Base-by-base conservation (phyloP, 164 flowering plant species). In the Umbellularia californica region DNA sequence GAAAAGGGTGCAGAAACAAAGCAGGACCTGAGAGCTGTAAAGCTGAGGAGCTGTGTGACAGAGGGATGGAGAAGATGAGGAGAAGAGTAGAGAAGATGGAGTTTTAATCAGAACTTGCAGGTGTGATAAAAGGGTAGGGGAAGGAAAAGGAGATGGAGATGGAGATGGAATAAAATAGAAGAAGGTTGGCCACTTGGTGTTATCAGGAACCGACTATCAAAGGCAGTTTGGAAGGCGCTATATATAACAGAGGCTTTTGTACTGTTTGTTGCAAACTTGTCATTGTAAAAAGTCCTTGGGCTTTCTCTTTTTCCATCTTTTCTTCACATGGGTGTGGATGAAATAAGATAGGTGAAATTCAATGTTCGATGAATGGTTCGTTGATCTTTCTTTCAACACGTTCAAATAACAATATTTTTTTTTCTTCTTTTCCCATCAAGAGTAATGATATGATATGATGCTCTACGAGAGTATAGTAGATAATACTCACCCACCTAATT, bases 161-260 rank as follows among this genome's bases (percentile, higher is more conserved):
- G 28, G 74, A 80, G n/a, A 77, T 82, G 76, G 79, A 79, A 79
- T 55, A 79, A 77, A 20, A 79, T 55, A 79, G 76, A 20, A 27
- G 4, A 24, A 41, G 33, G 69, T 78, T 77, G 75, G 50, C 19
- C 22, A 63, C 52, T 68, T 33, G 51, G 72, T 27, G 75, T 72
- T 81, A 82, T 83, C 71, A 84, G 86, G 82, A 83, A 83, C 83
- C 81, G 83, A 81, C 88, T 72, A 75, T 79, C 80, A 62, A 62
- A 70, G 73, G 74, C 68, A 69, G 82, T 74, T 41, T 71, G 75
- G 67, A 72, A 72, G 70, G 75, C 47, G 47, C 76, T 79, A 74
- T 86, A 84, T 85, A 86, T 80, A 80, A 73, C 74, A 82, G 63
- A 77, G 79, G 15, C 64, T 60, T 60, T 13, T 76, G 20, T 28